These are phyloP conservation scores for Irpex sp. DNA, from an alignment of 1,284 basidiomycete genomes.

Conservation along the genomic window DNA sequence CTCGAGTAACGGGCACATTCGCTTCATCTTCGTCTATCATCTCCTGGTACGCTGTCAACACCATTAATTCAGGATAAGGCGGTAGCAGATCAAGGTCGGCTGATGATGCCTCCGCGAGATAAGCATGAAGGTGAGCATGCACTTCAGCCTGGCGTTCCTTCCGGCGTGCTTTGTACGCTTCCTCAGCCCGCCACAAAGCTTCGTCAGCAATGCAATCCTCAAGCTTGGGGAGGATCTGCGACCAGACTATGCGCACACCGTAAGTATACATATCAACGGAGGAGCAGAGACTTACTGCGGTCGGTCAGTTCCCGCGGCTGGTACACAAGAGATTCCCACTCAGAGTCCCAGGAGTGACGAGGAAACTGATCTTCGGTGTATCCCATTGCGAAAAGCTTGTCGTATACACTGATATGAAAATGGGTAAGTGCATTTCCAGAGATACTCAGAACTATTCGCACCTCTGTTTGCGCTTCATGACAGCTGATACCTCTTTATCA, in stretches of 20 bases:
- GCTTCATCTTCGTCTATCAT: not conserved
- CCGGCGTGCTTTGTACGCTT: not conserved
- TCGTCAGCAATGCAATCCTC: not conserved
- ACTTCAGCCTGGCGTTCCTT: not conserved
- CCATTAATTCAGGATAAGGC: not conserved
- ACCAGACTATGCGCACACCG: constrained; percentile 1
- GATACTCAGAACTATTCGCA: not conserved
- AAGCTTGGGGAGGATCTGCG: constrained; percentile 6
- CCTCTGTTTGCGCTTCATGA: not conserved
- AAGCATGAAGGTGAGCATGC: not conserved
- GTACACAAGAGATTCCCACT: not conserved
- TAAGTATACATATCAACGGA: not conserved
- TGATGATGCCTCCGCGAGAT: not conserved
- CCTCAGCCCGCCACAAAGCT: not conserved
- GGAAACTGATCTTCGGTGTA: constrained; percentile 1
- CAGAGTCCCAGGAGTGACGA: not conserved
- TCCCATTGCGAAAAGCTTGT: constrained; percentile 1
- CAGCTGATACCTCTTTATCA: not conserved
- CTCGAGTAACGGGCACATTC: not conserved
- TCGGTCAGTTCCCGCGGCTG: constrained; percentile 3
- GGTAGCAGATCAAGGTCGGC: not conserved
- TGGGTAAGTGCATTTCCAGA: too few species aligned
- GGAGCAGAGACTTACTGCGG: not conserved
- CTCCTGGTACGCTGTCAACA: not conserved
- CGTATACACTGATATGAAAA: not conserved